Base-by-base conservation (phyloP, 1,284 basidiomycete species). In the Cystobasidium slooffiae region DNA sequence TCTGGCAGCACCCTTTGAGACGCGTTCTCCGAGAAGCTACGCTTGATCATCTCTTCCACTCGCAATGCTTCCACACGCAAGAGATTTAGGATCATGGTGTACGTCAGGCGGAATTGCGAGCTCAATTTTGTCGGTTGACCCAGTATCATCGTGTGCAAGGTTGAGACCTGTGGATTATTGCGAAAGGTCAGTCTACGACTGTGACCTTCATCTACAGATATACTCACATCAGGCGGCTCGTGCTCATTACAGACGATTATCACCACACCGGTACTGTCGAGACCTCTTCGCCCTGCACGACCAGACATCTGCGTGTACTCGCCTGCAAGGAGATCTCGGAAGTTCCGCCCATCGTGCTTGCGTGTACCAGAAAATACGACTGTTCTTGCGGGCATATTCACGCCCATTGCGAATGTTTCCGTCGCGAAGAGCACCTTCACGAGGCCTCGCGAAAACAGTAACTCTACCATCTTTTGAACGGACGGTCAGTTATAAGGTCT, bases 1-100 rank as follows among this genome's bases (percentile, higher is more conserved):
- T 97, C 93, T 0, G 97, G 97, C 22, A 97, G 85, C 68, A 98
- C 85, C 67, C 90, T 87, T 80, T 99, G 97, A 0, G 95, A 91
- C 0, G 94, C 90, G 80, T 99, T 99, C 84, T 99, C 97, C 3
- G 96, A 98, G 83, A 99, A 99, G 81, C 93, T 95, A 47, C 97
- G 88, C 83, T 99, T 99, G 83, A 99, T 99, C 97, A 99, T 99
- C 82, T 99, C 97, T 81, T 99, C 97, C 8, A 99, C 97, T 77
- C 90, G 88, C 46, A 99, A 86, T 1, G 97, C 94, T 81, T 99
- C 97, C 8, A 99, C 96, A 41, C 97, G 90, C 18, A 99, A 86
- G 53, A 99, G 84, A 81, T 99, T 99, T 75, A 99, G 85, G 76
- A 99, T 98, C 97, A 99, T 99, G 82, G 97, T 98, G 84, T 99